phyloP scores from a whole-genome alignment of 1,284 basidiomycete species.

The Kalmanozyma brasiliensis region DNA sequence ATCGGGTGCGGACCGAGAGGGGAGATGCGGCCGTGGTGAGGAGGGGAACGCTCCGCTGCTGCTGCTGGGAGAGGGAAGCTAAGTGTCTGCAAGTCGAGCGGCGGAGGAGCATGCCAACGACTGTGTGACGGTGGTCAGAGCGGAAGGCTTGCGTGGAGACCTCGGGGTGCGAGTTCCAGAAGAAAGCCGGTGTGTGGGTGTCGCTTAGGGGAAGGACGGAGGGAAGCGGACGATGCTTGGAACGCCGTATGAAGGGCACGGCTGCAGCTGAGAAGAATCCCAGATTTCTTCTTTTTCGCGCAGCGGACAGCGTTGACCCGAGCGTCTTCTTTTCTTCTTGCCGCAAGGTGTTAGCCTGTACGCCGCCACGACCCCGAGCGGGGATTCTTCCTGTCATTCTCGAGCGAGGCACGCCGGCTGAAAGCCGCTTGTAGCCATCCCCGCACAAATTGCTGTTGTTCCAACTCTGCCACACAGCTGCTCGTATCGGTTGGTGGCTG shows the following conservation, averaged over 20 bases:
- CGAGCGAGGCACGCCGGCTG: conserved; percentile 3
- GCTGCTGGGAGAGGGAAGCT: conserved; percentile 46
- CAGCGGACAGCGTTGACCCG: conserved; percentile 17
- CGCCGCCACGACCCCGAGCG: too few species aligned
- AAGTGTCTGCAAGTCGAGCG: conserved; percentile 38
- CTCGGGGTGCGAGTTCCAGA: conserved; percentile 1
- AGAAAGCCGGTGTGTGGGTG: too few species aligned
- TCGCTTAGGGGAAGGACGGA: conserved; percentile 1
- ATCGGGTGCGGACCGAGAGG: conserved; percentile 3
- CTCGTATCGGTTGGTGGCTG: too few species aligned
- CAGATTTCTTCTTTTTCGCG: conserved; percentile 3
- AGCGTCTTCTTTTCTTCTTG: conserved; percentile 7
- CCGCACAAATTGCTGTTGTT: too few species aligned
- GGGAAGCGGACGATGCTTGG: too few species aligned
- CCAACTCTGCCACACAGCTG: too few species aligned
- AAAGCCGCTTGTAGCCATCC: conserved; percentile 19
- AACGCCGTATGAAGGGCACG: neutral
- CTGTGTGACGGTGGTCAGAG: neutral
- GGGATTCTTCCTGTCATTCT: neutral
- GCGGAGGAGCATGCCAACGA: conserved; percentile 53
- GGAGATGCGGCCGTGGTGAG: conserved; percentile 6
- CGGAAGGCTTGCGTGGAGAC: neutral
- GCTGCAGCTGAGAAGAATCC: neutral
- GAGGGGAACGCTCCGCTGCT: conserved; percentile 34
- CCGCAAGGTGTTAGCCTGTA: too few species aligned